phyloP scores from a whole-genome alignment of 139 green algal genomes.

The Microglena sp. region DNA sequence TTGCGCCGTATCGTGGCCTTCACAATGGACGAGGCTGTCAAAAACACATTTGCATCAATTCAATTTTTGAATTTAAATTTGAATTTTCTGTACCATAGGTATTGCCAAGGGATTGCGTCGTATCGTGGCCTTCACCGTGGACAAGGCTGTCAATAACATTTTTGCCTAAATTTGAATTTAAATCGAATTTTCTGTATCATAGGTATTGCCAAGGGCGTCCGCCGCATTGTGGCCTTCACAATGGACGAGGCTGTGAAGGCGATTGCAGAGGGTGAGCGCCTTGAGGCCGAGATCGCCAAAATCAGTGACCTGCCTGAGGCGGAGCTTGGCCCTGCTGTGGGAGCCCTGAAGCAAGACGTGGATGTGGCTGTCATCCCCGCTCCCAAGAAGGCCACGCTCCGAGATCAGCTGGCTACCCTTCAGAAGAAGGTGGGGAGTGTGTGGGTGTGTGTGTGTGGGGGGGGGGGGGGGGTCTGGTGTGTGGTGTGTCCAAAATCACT shows the following conservation, averaged over 20 bases:
- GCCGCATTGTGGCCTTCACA: conserved; percentile 85
- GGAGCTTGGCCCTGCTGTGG: conserved; percentile 46
- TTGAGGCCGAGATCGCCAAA: conserved; percentile 41
- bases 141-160: too few species aligned
- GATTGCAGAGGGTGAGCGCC: conserved; percentile 46
- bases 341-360: conserved; percentile 15
- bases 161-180: too few species aligned
- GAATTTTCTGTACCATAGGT: too few species aligned
- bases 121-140: conserved; percentile 78
- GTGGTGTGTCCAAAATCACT: conserved; percentile 29
- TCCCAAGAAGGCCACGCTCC: conserved; percentile 59
- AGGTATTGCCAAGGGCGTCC: conserved; percentile 86
- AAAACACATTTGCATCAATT: too few species aligned
- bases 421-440: too few species aligned
- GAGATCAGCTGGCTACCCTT: conserved; percentile 49
- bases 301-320: conserved; percentile 24
- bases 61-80: too few species aligned
- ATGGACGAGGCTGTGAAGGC: conserved; percentile 56
- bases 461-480: conserved; percentile 45
- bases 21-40: conserved; percentile 66
- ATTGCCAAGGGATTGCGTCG: conserved; percentile 90
- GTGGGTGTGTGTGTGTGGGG: conserved; percentile 61
- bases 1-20: conserved; percentile 81
- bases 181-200: background rate
- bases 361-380: conserved; percentile 62